Evolutionary conservation across 2,329 filamentous ascomycete genomes (phyloP), one percentile per base, ranked within the genome.

Genomic region (Penicillium sp.): DNA sequence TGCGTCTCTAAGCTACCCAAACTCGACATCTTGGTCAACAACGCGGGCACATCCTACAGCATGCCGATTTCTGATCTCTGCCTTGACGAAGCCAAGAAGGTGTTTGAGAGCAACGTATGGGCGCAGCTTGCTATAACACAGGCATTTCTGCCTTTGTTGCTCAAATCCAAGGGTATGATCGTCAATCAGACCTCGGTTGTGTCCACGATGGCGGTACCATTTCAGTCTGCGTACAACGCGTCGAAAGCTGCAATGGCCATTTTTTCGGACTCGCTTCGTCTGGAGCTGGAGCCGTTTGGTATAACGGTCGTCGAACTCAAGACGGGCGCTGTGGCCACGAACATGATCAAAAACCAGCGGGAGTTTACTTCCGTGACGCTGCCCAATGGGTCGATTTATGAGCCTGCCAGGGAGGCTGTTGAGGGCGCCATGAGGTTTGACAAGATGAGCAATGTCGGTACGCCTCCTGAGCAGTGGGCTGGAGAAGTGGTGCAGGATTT

Each of bases 61-160:
- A 55, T 55, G 52, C 45, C 52, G 4, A 48, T 55, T 24, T n/a
- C 52, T 2, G 52, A 55, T 12, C 47, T 59, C 38, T 47, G 30
- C 3, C 18, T 55, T 7, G 52, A 55, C 3, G 21, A 58, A 40
- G 28, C 46, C 28, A 55, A 43, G 21, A 46, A 30, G 2, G 50
- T 48, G 60, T 55, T 75, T 18, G 66, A 75, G 28, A 71, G 68
- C 40, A 74, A 76, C 52, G 69, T 74, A 33, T 68, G 65, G 21
- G 71, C 70, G 3, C 63, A 70, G 1, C 64, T 66, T 1, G 26
- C 74, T 2, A 57, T 76, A 1, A 68, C 68, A 1, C 56, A 67
- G 20, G 62, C 65, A 0, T 63, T 74, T 16, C 33, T 65, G 8
- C 72, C 71, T 1, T 62, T 76, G 0, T 60, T 77, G 14, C 62